Evolutionary conservation across 1,284 basidiomycete species (phyloP), one percentile per base, ranked within the genome.

Genomic region (Moniliella sp.): DNA sequence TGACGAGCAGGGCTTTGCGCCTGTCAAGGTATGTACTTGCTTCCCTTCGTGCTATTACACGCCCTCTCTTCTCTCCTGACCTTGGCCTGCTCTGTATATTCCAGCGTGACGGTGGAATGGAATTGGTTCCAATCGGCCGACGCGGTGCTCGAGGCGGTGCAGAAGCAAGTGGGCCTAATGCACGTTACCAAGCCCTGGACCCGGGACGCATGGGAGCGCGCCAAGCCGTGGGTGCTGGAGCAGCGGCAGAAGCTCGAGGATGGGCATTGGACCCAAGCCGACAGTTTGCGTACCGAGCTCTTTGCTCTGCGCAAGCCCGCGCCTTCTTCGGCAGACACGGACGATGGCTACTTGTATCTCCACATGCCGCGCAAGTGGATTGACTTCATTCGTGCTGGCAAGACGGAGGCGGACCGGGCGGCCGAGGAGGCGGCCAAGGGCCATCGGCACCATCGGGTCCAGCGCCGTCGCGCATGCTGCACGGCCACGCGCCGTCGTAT

Each of bases 181-280:
- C 48, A 50, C 39, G 37, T 54, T 39, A 50, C 37, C 43, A 54
- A 54, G 42, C 46, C 46, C 25, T 51, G 43, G 46, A 46, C 49
- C 32, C 46, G 50, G 26, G 49, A 54, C 35, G 45, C 50, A 31
- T 54, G 48, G 48, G 50, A 54, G 40, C 43, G 46, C 33, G 50
- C 50, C 18, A 41, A 39, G 28, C 47, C 50, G 29, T 54, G 48
- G 43, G 39, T 54, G 31, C 49, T 54, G 39, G 44, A 46, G 40
- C 50, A 54, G 42, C 42, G 50, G 12, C 50, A 54, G 38, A 54
- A 54, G 45, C 42, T 54, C 36, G 50, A 54, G 43, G 33, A 40
- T 28, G 34, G 30, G 26, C 49, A 49, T 12, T 54, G 50, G 50
- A 26, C 28, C n/a, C 33, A 13, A 12, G 18, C 33, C 17, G 15